Percentiles rank a stretch among this genome's conserved stretches.
These are phyloP conservation scores for Thelonectria discophora DNA, from an alignment of 2,329 filamentous ascomycete genomes.

Conservation along the genomic window DNA sequence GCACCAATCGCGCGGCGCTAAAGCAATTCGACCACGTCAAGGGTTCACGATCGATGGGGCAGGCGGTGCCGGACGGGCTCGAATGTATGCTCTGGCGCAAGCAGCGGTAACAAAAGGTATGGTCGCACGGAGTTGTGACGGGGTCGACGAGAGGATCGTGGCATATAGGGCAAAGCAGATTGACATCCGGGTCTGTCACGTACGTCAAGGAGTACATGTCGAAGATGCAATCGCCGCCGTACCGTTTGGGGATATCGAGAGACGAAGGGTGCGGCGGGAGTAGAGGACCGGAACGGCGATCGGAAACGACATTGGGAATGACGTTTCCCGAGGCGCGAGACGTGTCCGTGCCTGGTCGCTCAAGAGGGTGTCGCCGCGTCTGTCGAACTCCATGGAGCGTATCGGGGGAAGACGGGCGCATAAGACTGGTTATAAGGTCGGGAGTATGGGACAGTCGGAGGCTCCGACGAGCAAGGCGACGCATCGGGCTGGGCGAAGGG, in stretches of 20 bases:
- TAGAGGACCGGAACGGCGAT: slow-evolving; percentile 48
- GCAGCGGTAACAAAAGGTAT: slow-evolving; percentile 71
- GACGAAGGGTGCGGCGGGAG: slow-evolving; percentile 50
- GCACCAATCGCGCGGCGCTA: slow-evolving; percentile 58
- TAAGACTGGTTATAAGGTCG: slow-evolving; percentile 52
- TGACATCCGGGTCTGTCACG: slow-evolving; percentile 55
- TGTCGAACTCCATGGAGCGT: slow-evolving; percentile 44
- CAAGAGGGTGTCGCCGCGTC: slow-evolving; percentile 30
- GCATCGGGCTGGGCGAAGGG: slow-evolving; percentile 47
- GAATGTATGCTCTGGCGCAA: slow-evolving; percentile 55
- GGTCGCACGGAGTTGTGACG: slow-evolving; percentile 69
- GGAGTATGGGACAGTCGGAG: slow-evolving; percentile 49
- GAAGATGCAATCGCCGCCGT: slow-evolving; percentile 51
- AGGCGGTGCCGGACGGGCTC: slow-evolving; percentile 54
- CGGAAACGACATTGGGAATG: slow-evolving; percentile 37
- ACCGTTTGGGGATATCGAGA: slow-evolving; percentile 50
- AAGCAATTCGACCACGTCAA: slow-evolving; percentile 52
- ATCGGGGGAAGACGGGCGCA: slow-evolving; percentile 51
- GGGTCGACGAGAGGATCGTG: slow-evolving; percentile 68
- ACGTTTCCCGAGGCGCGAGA: slow-evolving; percentile 28
- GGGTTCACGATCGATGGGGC: slow-evolving; percentile 66
- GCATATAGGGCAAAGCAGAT: slow-evolving; percentile 65
- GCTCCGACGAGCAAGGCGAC: slow-evolving; percentile 49
- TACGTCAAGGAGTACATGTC: slow-evolving; percentile 59
- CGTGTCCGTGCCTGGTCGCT: slow-evolving; percentile 25